These are phyloP conservation scores for Acrasis kona DNA, from an alignment of 78 protist genomes.

Conservation along the genomic window DNA sequence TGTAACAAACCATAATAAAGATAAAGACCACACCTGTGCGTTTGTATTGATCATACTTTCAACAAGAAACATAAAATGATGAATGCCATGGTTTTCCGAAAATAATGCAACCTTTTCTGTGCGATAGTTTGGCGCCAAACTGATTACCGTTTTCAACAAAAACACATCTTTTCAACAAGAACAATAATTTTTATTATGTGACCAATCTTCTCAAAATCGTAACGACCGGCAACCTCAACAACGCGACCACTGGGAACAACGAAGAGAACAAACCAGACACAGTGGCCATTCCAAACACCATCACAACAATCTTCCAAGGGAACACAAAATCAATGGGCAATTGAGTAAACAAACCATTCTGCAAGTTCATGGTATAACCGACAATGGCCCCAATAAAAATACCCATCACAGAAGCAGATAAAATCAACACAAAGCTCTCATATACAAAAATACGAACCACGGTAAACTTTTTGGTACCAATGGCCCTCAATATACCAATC, in stretches of 20 bases:
- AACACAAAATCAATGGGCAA: slow-evolving; percentile 69
- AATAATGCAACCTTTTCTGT: too few relatives aligned
- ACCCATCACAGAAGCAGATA: slow-evolving; percentile 74
- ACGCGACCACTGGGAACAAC: not conserved
- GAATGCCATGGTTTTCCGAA: too few relatives aligned
- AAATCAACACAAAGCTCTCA: slow-evolving; percentile 79
- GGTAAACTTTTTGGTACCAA: not conserved
- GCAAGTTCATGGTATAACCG: slow-evolving; percentile 34
- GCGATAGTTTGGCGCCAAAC: too few relatives aligned
- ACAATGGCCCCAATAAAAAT: slow-evolving; percentile 40
- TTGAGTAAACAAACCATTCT: slow-evolving; percentile 61
- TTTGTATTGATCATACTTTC: too few relatives aligned
- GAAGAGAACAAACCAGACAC: not conserved
- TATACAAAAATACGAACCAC: slow-evolving; percentile 54
- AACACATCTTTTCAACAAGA: not conserved
- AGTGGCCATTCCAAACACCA: not conserved
- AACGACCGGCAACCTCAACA: not conserved
- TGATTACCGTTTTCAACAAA: too few relatives aligned
- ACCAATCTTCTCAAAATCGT: not conserved
- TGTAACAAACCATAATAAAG: too few relatives aligned
- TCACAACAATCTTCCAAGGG: slow-evolving; percentile 34
- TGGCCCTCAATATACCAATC: slow-evolving; percentile 68
- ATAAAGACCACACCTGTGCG: too few relatives aligned
- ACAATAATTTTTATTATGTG: not conserved
- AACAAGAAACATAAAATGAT: too few relatives aligned